phyloP scores from a whole-genome alignment of 306 rosid genomes.

The Pyrus communis region DNA sequence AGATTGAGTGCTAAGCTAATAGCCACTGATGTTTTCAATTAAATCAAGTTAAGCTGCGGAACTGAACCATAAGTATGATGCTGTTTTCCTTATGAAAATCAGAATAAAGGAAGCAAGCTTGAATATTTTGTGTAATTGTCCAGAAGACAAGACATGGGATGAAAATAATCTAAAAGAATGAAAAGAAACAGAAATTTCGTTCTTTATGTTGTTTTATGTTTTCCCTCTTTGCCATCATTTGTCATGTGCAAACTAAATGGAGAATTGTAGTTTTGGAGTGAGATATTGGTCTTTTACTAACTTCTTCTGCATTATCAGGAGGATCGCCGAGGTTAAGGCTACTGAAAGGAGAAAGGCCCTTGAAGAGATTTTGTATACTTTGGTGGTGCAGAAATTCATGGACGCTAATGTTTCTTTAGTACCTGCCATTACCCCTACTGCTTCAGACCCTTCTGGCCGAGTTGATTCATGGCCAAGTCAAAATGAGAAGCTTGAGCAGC shows the following conservation, averaged over 20 bases:
- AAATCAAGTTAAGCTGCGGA: background rate
- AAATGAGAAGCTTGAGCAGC: constrained; percentile 58
- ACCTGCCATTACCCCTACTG: constrained; percentile 41
- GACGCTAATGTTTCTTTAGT: constrained; percentile 66
- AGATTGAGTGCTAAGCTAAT: background rate
- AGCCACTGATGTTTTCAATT: background rate
- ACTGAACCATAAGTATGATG: background rate
- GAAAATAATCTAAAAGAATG: background rate
- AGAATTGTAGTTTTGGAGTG: background rate
- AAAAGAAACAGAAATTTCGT: background rate
- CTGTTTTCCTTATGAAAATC: background rate
- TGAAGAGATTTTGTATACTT: constrained; percentile 74
- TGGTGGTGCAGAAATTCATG: constrained; percentile 87
- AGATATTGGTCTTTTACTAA: background rate
- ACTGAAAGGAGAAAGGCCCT: constrained; percentile 68
- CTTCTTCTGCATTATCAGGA: constrained; percentile 41
- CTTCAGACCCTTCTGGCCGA: constrained; percentile 38
- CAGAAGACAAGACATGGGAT: too few relatives aligned
- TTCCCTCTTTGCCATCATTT: background rate
- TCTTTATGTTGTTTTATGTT: background rate
- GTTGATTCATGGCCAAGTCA: constrained; percentile 72
- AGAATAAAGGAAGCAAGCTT: background rate
- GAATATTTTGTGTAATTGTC: background rate
- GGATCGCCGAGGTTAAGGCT: constrained; percentile 87
- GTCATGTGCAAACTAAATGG: background rate